These are phyloP conservation scores for Kappamyces sp. DNA, from an alignment of 192 early-diverging fungal genomes.

Conservation along the genomic window DNA sequence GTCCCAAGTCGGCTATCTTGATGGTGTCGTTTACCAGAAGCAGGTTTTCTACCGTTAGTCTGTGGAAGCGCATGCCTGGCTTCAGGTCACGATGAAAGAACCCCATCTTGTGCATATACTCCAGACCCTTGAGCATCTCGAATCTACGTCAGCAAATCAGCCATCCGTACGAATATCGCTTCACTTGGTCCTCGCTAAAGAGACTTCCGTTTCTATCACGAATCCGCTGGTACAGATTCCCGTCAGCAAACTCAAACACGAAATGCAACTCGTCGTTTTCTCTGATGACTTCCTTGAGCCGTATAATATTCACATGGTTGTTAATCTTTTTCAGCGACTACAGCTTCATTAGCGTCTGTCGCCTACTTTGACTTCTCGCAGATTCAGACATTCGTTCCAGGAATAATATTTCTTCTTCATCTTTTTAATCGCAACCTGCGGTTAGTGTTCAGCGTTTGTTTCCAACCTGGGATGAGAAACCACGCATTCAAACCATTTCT, in stretches of 20 bases:
- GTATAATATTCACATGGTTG: conserved; percentile 81
- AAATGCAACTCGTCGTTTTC: conserved; percentile 81
- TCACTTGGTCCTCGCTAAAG: conserved; percentile 62
- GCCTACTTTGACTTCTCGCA: conserved; percentile 72
- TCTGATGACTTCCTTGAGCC: conserved; percentile 77
- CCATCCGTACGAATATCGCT: conserved; percentile 65
- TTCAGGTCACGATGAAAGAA: conserved; percentile 97
- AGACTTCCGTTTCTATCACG: conserved; percentile 61
- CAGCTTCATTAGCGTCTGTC: not conserved
- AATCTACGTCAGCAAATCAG: conserved; percentile 39
- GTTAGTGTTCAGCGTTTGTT: not conserved
- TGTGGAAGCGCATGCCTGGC: conserved; percentile 44
- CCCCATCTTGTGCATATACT: conserved; percentile 87
- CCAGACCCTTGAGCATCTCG: conserved; percentile 81
- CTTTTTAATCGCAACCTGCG: conserved; percentile 80
- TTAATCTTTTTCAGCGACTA: conserved; percentile 66
- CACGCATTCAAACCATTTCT: conserved; percentile 46
- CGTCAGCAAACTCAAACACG: conserved; percentile 95
- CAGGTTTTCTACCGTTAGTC: conserved; percentile 67
- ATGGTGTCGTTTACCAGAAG: conserved; percentile 54
- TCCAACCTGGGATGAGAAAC: conserved; percentile 14
- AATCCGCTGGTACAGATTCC: conserved; percentile 88
- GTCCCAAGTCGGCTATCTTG: conserved; percentile 96
- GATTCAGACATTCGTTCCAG: conserved; percentile 63
- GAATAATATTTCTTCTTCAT: conserved; percentile 80